Evolutionary conservation across 2,329 filamentous ascomycete species (phyloP).

Genomic region (Pseudodiploospora longispora): DNA sequence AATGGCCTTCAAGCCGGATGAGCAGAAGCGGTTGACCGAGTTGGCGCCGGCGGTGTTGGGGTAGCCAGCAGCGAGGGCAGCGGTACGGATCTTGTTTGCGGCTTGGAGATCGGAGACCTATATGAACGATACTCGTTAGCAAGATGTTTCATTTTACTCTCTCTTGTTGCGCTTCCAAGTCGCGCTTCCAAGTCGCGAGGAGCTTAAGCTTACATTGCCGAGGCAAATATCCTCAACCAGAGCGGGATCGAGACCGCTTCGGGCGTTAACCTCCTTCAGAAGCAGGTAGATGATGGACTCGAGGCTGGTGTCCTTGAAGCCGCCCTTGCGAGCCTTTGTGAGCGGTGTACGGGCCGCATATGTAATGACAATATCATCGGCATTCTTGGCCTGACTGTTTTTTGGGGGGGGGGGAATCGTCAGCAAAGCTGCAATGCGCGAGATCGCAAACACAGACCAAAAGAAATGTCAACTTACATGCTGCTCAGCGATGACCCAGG

Average conservation of each 20-base stretch:
- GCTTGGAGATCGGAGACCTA: constrained; percentile 79
- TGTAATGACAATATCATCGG: constrained; percentile 95
- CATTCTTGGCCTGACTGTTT: constrained; percentile 75
- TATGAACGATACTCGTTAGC: constrained; percentile 2
- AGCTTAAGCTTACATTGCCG: constrained; percentile 60
- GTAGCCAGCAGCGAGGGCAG: constrained; percentile 83
- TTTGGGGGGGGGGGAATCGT: constrained; percentile 3
- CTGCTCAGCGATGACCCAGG: constrained; percentile 63
- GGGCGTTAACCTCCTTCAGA: constrained; percentile 65
- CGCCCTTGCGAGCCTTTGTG: constrained; percentile 81
- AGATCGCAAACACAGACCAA: constrained; percentile 1
- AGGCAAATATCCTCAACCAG: constrained; percentile 85
- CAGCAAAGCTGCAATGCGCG: constrained; percentile 1
- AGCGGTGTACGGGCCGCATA: constrained; percentile 84
- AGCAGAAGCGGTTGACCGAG: constrained; percentile 93
- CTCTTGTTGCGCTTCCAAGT: not conserved
- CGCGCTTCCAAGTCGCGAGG: not conserved
- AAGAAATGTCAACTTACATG: constrained; percentile 53
- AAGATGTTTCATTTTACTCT: not conserved
- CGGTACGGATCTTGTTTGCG: constrained; percentile 84
- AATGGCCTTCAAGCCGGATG: constrained; percentile 87
- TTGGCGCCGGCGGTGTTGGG: constrained; percentile 80
- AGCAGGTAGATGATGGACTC: constrained; percentile 81
- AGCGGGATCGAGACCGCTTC: constrained; percentile 68
- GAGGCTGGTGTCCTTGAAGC: constrained; percentile 87